Base-by-base conservation (phyloP, 441 rosid genomes). In the Metrosideros polymorpha region DNA sequence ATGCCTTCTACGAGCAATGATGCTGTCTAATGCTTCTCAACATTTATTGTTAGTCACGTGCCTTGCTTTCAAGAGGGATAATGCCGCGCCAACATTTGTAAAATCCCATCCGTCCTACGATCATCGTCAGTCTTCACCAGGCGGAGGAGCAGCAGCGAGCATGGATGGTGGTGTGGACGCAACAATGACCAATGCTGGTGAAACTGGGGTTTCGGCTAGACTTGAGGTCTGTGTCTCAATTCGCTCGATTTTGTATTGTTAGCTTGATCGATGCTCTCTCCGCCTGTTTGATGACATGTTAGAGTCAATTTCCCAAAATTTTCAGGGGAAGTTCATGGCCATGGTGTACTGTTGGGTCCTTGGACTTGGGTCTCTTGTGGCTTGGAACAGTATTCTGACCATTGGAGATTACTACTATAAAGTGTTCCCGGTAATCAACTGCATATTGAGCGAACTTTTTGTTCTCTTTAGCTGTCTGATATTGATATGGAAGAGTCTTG, bases 321-420 rank as follows among this genome's bases (percentile, higher is more conserved):
- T 82, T 13, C 93, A 94, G 97, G 99, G 98, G 71, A 95, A 92
- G 86, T 83, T 32, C 71, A 88, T 89, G 86, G 96, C 96, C 45
- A 84, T 90, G 82, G 82, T 91, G 2, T 91, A 93, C 51, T 95
- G 98, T 63, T 94, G 49, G 85, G 51, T 96, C 88, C 95, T 95
- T 82, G 99, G 98, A 56, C 51, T 93, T 6, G 99, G 98, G 51
- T 90, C 95, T 45, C 95, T 96, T 10, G 86, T 94, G 43, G 85
- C 97, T 22, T 96, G 98, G 99, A 94, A 93, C 88, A 94, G 95
- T 87, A 91, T 96, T 86, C 88, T 94, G 19, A 95, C 95, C 30
- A 93, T 94, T 2, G 94, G 92, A 90, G 99, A 96, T 86, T 96
- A 95, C 88, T 94, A 95, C 90, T 93, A 89, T 84, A 84, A 84